A percentile compares a stretch with the other conserved stretches of the same genome.
These are phyloP conservation scores for Cardamine occulta DNA, from an alignment of 345 rosid species.

Conservation along the genomic window DNA sequence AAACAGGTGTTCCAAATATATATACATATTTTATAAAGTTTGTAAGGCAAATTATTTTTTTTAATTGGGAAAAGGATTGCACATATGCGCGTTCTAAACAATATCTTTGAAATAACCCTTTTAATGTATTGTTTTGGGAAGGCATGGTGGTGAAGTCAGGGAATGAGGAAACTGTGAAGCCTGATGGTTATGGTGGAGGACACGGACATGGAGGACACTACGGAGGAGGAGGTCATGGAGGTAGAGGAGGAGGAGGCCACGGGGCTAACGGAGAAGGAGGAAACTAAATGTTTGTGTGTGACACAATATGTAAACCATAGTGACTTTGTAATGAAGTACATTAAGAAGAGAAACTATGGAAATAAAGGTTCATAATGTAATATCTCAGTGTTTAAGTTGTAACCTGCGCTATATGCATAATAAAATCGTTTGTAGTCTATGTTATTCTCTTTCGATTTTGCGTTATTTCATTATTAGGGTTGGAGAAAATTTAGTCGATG, in stretches of 20 bases:
- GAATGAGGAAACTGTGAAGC: constrained; percentile 21
- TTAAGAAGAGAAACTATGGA: too few species aligned
- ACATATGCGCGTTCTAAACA: background rate
- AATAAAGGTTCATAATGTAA: too few species aligned
- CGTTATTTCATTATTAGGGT: background rate
- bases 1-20: too few species aligned
- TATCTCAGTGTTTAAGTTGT: background rate
- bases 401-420: constrained; percentile 2
- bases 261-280: too few species aligned
- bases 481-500: background rate
- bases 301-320: too few species aligned
- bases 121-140: constrained; percentile 3
- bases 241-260: background rate
- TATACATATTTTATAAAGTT: background rate
- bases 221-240: background rate
- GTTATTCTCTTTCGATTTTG: background rate
- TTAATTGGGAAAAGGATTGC: background rate
- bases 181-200: background rate
- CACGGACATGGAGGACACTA: background rate
- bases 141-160: background rate
- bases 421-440: background rate
- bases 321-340: too few species aligned
- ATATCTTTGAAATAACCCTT: background rate
- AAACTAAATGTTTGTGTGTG: too few species aligned
- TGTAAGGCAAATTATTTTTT: background rate